A percentile compares a stretch with the other conserved stretches of the same genome.
Conservation (phyloP, 257 asterid genomes). For the Nicotiana noctiflora region DNA sequence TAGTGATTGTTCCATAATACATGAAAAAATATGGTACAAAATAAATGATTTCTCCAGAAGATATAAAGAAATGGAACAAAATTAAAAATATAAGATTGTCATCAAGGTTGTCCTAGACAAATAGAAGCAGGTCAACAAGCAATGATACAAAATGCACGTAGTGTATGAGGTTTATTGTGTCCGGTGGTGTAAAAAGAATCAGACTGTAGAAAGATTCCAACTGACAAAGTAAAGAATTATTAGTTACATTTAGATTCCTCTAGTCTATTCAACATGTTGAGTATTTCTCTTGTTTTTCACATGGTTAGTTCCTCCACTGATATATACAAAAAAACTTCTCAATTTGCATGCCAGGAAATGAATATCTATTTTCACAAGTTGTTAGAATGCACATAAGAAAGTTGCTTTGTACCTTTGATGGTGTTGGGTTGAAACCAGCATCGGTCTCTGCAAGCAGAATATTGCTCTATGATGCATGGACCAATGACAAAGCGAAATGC, state of each 20-base stretch:
- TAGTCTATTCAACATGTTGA: background rate
- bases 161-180: background rate
- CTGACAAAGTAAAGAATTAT: background rate
- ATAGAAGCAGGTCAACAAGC: background rate
- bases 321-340: too few relatives aligned
- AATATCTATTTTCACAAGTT: background rate
- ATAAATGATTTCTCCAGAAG: too few relatives aligned
- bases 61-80: background rate
- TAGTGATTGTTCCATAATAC: background rate
- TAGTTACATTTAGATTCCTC: background rate
- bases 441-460: constrained; percentile 57
- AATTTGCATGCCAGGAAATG: background rate
- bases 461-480: background rate
- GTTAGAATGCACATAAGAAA: background rate
- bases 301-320: background rate
- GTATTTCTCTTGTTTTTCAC: background rate
- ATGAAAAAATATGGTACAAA: background rate
- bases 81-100: background rate
- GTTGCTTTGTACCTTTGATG: constrained; percentile 45
- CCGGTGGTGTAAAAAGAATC: background rate
- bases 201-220: background rate
- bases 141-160: background rate
- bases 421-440: constrained; percentile 73
- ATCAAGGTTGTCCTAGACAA: background rate
- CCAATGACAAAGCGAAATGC: background rate